Conservation (phyloP, 495 filamentous ascomycete genomes). For the Aspergillus cavernicola region DNA sequence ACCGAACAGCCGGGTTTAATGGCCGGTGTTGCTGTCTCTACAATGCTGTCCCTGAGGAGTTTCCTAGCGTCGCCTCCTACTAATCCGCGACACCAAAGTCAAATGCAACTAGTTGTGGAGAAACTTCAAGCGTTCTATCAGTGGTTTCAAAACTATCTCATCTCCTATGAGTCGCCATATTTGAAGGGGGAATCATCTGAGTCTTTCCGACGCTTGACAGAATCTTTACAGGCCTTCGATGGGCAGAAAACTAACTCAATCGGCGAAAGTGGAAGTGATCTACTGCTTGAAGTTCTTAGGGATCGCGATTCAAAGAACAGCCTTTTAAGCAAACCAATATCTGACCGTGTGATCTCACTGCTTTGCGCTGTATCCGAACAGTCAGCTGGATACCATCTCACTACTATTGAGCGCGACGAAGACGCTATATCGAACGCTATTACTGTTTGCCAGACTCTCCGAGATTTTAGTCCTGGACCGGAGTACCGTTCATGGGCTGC, state of each 20-base stretch:
- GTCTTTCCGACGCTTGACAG: constrained; percentile 61
- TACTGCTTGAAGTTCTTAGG: constrained; percentile 70
- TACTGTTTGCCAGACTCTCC: constrained; percentile 71
- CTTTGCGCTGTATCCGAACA: constrained; percentile 68
- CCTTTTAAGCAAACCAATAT: constrained; percentile 64
- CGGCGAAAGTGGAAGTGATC: constrained; percentile 62
- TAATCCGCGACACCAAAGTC: constrained; percentile 70
- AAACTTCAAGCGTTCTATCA: constrained; percentile 63
- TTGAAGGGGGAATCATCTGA: constrained; percentile 43
- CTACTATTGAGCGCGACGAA: constrained; percentile 60
- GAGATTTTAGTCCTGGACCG: constrained; percentile 52
- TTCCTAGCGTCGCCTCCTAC: constrained; percentile 65
- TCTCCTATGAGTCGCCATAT: constrained; percentile 47
- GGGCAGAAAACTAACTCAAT: constrained; percentile 55
- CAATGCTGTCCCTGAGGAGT: constrained; percentile 67
- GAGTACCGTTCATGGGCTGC: constrained; percentile 82
- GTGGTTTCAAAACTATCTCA: constrained; percentile 67
- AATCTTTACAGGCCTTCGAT: constrained; percentile 57
- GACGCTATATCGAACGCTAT: constrained; percentile 57
- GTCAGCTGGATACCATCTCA: constrained; percentile 50
- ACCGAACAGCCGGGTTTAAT: constrained; percentile 65
- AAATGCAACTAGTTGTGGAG: constrained; percentile 64
- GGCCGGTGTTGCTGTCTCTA: constrained; percentile 70
- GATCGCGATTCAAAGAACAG: constrained; percentile 59
- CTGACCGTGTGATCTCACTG: constrained; percentile 67